Evolutionary conservation across 306 rosid species (phyloP), one percentile per base, ranked within the genome.

Genomic region (Pyrus betulifolia): DNA sequence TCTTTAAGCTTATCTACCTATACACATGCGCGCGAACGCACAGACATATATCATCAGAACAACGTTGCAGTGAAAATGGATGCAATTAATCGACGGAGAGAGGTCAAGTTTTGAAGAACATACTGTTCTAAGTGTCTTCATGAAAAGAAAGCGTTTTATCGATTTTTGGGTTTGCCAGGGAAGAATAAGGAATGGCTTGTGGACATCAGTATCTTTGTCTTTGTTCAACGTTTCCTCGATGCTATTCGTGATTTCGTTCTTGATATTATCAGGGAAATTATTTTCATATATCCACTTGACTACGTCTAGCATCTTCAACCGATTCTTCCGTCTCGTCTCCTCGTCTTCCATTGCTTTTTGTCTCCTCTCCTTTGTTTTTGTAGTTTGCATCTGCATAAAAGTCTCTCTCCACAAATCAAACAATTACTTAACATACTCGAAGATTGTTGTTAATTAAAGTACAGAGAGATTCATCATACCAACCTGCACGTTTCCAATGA

Each of bases 91-190:
- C 7, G 42, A 38, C 6, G 42, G 42, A 7, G 44, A 19, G 25
- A 55, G 11, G 2, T 18, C 7, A 25, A 21, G 60, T 22, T 55
- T 40, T 55, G 12, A 18, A 19, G 11, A 55, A 63, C 21, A 6
- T 75, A 92, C 97, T 79, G 88, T 87, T 86, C 65, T 83, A 22
- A 92, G 83, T 67, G 84, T 65, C 65, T 88, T 76, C 78, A 84
- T 27, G 77, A 94, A 93, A 45, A 93, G 96, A 81, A 84, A 86
- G 44, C 81, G 87, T 81, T 87, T 87, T 67, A 92, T 82, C 72
- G 84, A 86, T 82, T 86, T 92, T 31, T 31, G 1, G 35, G 35
- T 31, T 31, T 31, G 35, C 35, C 6, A 31, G 35, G 35, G 35
- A 31, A 31, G 6, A 31, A 31, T 5, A 31, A 31, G 35, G 35